Base-by-base conservation (phyloP, 805 yeast species). In the Komagataella mondaviorum region DNA sequence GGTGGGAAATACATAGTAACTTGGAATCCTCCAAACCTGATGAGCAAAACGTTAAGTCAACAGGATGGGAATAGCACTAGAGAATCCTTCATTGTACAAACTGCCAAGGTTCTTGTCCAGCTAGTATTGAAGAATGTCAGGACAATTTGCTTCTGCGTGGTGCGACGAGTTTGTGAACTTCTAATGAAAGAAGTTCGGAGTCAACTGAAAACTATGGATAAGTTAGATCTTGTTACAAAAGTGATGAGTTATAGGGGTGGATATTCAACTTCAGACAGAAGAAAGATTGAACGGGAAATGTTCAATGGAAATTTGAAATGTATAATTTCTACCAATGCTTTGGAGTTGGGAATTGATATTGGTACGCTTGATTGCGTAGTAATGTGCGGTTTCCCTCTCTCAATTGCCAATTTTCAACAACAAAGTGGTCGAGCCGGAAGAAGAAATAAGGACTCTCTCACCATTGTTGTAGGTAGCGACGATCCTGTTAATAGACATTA, bases 351-450 rank as follows among this genome's bases (percentile, higher is more conserved):
- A 53, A 87, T 93, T 50, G 99, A 93, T 71, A 85, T 93, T 55
- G 95, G 98, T 49, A 86, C 85, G 12, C 70, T 93, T 48, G 99
- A 93, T 65, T 89, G 95, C 0, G 98, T 90, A 0, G 67, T 93
- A 2, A 80, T 89, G 69, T 88, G 95, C 60, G 98, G 98, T 0
- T 93, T 93, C 55, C 99, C 99, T 0, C 70, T 80, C 18, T 85
- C 96, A 51, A 74, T 89, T 53, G 82, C 95, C 49, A 88, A 88
- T 55, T 78, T 93, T 61, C 88, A 90, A 58, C 99, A 93, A 66
- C 99, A 93, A 61, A 84, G 93, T 70, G 99, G 99, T 44, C 75
- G 99, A 60, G 98, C 96, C 0, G 99, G 99, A 16, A 74, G 99
- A 63, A 80, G 96, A 56, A 78, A 76, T 50, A 77, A 77, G 51